Base-by-base conservation (phyloP, 169 alveolate genomes). In the Besnoitia besnoiti region DNA sequence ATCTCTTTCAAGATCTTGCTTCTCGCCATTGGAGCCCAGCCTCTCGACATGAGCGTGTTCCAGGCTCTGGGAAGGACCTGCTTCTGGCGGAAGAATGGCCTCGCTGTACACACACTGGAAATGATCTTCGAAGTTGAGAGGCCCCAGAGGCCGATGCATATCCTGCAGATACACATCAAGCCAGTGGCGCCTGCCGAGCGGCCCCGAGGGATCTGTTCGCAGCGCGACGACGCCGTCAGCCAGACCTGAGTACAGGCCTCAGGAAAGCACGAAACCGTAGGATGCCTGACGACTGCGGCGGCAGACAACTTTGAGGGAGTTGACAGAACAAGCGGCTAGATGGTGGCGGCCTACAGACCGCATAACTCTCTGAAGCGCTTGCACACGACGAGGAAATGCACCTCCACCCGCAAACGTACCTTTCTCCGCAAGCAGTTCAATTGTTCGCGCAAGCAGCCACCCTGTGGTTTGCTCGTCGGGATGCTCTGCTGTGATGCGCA, bases 371-470 rank as follows among this genome's bases (percentile, higher is more conserved):
- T 16, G 67, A 14, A 51, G n/a, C 67, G n/a, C 24, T 24, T 14
- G 67, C 67, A 24, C 67, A 51, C n/a, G 14, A 51, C 67, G 24
- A 51, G 24, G 14, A 24, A 51, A 51, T 14, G 24, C 67, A 51
- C 67, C n/a, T 16, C 24, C 67, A 51, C n/a, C 67, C 24, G 67
- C n/a, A 51, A 51, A 51, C 67, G 59, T 42, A 87, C 92, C 92
- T 37, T 39, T 40, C 92, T 87, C 92, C 51, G 85, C 16, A 76
- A 87, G 42, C 39, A 37, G 47, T 67, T 87, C 67, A 62, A 87
- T 76, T 55, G 76, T 73, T 0, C 92, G 62, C 19, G 92, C 75
- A 33, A 87, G 92, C 82, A 87, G 85, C 92, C 92, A 87, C 51
- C 92, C 92, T 12, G 92, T 87, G 44, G 92, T 87, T n/a, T 76